phyloP scores from a whole-genome alignment of 2,329 filamentous ascomycete genomes.

The Trichoderma simmonsii region DNA sequence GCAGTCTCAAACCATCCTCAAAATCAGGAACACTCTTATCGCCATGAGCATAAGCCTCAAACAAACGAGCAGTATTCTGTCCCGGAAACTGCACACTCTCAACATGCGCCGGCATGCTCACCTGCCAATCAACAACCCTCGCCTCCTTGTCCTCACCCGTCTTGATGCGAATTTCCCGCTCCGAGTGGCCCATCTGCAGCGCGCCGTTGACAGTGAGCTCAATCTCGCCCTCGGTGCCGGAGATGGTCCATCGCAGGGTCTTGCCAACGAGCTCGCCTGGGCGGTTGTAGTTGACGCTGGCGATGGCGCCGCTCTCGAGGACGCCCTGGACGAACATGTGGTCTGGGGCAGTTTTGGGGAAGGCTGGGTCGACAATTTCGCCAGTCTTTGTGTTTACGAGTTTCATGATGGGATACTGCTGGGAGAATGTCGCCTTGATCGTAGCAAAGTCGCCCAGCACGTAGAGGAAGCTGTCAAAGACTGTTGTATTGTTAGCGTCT shows the following conservation, averaged over 20 bases:
- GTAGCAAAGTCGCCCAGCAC: slow-evolving; percentile 13
- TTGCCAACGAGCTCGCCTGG: slow-evolving; percentile 19
- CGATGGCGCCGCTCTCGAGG: slow-evolving; percentile 31
- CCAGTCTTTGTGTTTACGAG: slow-evolving; percentile 26
- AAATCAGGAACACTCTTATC: slow-evolving; percentile 5
- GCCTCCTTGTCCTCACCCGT: slow-evolving; percentile 29
- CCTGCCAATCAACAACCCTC: slow-evolving; percentile 21
- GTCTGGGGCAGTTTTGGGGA: slow-evolving; percentile 32
- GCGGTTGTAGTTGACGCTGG: slow-evolving; percentile 29
- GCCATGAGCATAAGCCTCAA: slow-evolving; percentile 13
- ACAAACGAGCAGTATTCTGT: slow-evolving; percentile 12
- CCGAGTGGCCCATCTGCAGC: slow-evolving; percentile 27
- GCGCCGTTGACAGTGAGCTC: slow-evolving; percentile 30
- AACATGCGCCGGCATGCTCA: slow-evolving; percentile 72
- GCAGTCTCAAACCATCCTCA: slow-evolving; percentile 15
- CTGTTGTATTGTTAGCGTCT: neutral
- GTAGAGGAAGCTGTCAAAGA: slow-evolving; percentile 23
- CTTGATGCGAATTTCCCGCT: neutral
- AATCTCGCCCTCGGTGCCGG: slow-evolving; percentile 35
- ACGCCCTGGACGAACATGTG: slow-evolving; percentile 35
- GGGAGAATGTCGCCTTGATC: slow-evolving; percentile 27
- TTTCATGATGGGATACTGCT: slow-evolving; percentile 22
- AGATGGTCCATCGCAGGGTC: slow-evolving; percentile 35
- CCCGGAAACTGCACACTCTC: slow-evolving; percentile 65
- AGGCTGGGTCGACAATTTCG: slow-evolving; percentile 24